Percentiles rank a stretch among this genome's conserved stretches.
Evolutionary conservation across 2,329 filamentous ascomycete genomes (phyloP).

Genomic region (Aspergillus carbonarius): DNA sequence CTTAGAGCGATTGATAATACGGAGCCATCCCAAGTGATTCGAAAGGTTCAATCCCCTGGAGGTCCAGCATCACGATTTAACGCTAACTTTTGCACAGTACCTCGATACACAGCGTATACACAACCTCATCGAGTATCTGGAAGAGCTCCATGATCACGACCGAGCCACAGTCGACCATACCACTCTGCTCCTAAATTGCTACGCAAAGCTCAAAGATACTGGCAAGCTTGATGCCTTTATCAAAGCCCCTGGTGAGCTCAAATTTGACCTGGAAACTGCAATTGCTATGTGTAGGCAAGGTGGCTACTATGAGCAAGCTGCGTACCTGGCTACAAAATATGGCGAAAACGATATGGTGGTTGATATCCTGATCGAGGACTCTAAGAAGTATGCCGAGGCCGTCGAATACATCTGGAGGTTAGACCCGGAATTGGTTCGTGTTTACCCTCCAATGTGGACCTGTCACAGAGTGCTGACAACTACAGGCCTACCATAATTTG

Average conservation of each 20-base stretch:
- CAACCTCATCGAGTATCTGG: slow-evolving; percentile 94
- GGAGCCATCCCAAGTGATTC: slow-evolving; percentile 92
- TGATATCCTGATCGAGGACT: slow-evolving; percentile 93
- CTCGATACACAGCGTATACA: slow-evolving; percentile 96
- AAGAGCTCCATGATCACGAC: slow-evolving; percentile 91
- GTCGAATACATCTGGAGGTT: slow-evolving; percentile 88
- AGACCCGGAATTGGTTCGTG: slow-evolving; percentile 70
- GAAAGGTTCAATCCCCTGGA: slow-evolving; percentile 60
- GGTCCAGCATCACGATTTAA: neutral
- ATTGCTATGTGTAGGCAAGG: slow-evolving; percentile 97
- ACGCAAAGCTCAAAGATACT: slow-evolving; percentile 96
- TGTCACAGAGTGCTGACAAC: slow-evolving; percentile 31
- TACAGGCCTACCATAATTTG: slow-evolving; percentile 73
- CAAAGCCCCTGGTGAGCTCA: slow-evolving; percentile 82
- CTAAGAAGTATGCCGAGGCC: slow-evolving; percentile 84
- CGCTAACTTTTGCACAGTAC: slow-evolving; percentile 56
- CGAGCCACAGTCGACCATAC: slow-evolving; percentile 95
- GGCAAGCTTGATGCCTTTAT: slow-evolving; percentile 96
- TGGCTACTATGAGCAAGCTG: slow-evolving; percentile 94
- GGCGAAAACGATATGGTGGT: slow-evolving; percentile 91
- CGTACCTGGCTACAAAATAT: slow-evolving; percentile 91
- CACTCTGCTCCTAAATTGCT: slow-evolving; percentile 91
- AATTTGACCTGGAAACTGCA: slow-evolving; percentile 94
- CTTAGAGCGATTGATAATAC: slow-evolving; percentile 94
- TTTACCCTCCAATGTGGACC: neutral